Base-by-base conservation (phyloP, 495 filamentous ascomycete species). In the Parathielavia hyrcaniae region DNA sequence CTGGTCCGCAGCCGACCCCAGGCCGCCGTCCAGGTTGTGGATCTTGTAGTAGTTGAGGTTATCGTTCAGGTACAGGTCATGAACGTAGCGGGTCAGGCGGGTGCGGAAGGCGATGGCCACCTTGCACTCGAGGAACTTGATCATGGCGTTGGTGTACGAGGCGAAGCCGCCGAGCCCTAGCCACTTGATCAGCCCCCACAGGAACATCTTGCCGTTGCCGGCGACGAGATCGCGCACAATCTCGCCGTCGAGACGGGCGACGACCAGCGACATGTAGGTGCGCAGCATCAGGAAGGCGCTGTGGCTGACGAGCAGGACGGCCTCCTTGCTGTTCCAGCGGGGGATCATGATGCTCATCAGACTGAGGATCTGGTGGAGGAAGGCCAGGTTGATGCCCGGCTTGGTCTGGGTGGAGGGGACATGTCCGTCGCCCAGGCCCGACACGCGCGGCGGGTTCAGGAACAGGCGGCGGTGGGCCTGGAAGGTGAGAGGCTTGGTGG, bases 101-200 rank as follows among this genome's bases (percentile, higher is more conserved):
- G 95, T 99, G 38, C 95, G 88, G 80, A 99, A 99, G 45, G 95
- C 90, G 57, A 99, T 99, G 14, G 91, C 95, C 48, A 97, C 89
- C 77, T 99, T 99, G 49, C 89, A 89, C 68, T 99, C 92, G 53
- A 99, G 81, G 73, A 91, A 99, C 72, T 97, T 97, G 73, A 99
- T 97, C 86, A 90, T 92, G 39, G 90, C 89, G 69, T 97, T 97
- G 39, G 89, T 95, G 67, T 95, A 95, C 1, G 89, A 91, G 17
- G 88, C 89, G 62, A 96, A 81, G 41, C 79, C 80, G 44, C 84
- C 83, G 39, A 79, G 70, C 1, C 80, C 80, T 59, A 77, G 80
- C 79, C 79, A 83, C 74, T 97, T 96, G 49, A 86, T 66, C 54
- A 99, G 85, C 22, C 95, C 95, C 86, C 85, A 89, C 22, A 90